A percentile compares a stretch with the other conserved stretches of the same genome.
Conservation (phyloP, 108 stramenopile genomes). For the Cyclotella atomus region DNA sequence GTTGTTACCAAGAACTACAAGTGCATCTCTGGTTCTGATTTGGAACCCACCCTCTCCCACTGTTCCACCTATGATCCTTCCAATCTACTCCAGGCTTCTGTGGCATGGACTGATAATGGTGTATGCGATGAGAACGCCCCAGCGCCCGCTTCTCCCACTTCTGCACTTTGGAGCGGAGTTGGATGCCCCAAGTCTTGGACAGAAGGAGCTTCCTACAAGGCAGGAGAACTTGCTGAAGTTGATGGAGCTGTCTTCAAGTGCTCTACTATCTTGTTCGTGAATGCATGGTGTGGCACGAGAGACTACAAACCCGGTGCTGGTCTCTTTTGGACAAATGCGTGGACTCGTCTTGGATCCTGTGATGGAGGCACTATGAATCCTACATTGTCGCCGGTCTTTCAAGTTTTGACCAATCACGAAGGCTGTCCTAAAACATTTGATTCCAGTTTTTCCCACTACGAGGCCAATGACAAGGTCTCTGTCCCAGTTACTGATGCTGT, state of each 20-base stretch:
- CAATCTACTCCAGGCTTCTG: neutral
- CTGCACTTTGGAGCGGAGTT: neutral
- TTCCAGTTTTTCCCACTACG: neutral
- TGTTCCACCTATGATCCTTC: neutral
- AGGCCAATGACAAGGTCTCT: slow-evolving; percentile 8
- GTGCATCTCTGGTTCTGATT: neutral
- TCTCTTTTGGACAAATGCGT: neutral
- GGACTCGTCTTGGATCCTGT: neutral
- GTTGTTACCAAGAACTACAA: neutral
- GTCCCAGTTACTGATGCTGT: neutral
- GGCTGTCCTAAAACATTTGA: slow-evolving; percentile 15
- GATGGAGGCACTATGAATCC: neutral
- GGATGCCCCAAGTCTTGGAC: neutral
- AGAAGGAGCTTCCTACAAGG: neutral
- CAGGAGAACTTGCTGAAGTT: neutral
- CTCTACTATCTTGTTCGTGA: neutral
- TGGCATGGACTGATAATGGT: neutral
- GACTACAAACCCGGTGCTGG: neutral
- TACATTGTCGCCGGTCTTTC: neutral
- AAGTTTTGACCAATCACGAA: neutral
- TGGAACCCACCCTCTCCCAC: neutral
- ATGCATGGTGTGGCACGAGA: neutral
- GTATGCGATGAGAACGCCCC: neutral
- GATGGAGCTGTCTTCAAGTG: neutral
- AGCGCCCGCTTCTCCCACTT: neutral